Evolutionary conservation across 345 rosid species (phyloP), one percentile per base, ranked within the genome.

Genomic region (Turnera subulata): DNA sequence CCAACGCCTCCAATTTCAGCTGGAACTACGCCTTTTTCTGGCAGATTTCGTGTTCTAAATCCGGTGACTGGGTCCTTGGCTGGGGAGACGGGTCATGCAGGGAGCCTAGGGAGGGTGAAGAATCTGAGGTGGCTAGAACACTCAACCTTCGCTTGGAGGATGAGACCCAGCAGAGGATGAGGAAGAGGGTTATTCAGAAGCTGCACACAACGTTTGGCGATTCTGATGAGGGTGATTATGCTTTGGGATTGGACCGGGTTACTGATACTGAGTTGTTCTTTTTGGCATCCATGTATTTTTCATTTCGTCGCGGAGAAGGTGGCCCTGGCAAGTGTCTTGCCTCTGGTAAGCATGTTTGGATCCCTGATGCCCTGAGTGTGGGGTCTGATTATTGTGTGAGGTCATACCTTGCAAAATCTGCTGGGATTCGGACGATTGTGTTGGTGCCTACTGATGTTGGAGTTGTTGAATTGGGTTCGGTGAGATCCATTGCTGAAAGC

Each of bases 11-110:
- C 15, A 84, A 77, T 77, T 93, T 93, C 60, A 87, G 99, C 75
- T 93, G 99, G 99, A 93, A 85, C 75, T 93, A 89, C 7, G 96
- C 99, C 0, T 80, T 93, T 42, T 84, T 89, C 70, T 93, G 99
- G 99, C 99, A 93, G 53, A 81, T 89, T 53, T 87, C 97, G 15
- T 69, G 80, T 75, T 89, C 92, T 35, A 87, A 81, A 67, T 78
- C 96, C 12, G 91, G 94, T 50, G 93, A 86, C 16, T 81, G 78
- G 78, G 89, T 86, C 37, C 68, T 93, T n/a, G 89, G 94, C n/a
- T 93, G 99, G 99, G 99, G 94, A 37, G 99, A 93, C 58, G 97
- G 99, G 63, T 89, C 80, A 37, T 89, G 97, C 59, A 64, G 99
- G 44, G 99, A 93, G 77, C 97, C 99, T 6, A 77, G 69, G 46